A percentile compares a stretch with the other conserved stretches of the same genome.
These are phyloP conservation scores for Cytospora piceae DNA, from an alignment of 2,329 filamentous ascomycete genomes.

Conservation along the genomic window DNA sequence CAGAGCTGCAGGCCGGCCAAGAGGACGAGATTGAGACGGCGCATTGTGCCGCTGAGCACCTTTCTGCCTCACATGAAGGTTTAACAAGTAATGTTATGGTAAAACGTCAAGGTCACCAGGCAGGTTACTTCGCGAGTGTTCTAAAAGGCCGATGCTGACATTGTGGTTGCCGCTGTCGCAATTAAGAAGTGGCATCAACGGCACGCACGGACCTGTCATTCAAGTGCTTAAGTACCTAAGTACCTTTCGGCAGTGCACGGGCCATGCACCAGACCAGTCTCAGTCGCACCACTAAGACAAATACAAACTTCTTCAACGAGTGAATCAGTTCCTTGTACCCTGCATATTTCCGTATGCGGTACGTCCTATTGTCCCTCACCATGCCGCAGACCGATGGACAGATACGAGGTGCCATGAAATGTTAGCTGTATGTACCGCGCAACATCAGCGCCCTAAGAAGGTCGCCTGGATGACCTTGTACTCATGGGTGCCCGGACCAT, in stretches of 20 bases:
- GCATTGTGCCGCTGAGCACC: slow-evolving; percentile 50
- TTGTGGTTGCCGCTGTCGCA: slow-evolving; percentile 9
- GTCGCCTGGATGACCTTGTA: too few relatives aligned
- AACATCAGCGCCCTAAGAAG: too few relatives aligned
- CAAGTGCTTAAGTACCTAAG: neutral
- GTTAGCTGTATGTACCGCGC: too few relatives aligned
- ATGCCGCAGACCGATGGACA: too few relatives aligned
- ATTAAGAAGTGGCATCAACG: slow-evolving; percentile 34
- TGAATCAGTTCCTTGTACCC: too few relatives aligned
- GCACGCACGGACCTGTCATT: slow-evolving; percentile 11
- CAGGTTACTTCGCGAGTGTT: slow-evolving; percentile 27
- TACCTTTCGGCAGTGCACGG: neutral
- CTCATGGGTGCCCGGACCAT: too few relatives aligned
- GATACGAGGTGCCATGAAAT: too few relatives aligned
- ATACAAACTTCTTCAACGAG: too few relatives aligned
- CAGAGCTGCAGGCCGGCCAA: slow-evolving; percentile 51
- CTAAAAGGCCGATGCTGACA: slow-evolving; percentile 21
- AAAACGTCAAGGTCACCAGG: slow-evolving; percentile 34
- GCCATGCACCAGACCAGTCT: neutral
- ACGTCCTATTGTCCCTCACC: too few relatives aligned
- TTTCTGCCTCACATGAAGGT: slow-evolving; percentile 41
- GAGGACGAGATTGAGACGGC: slow-evolving; percentile 51
- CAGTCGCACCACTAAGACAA: neutral
- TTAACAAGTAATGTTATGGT: slow-evolving; percentile 7
- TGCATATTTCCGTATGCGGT: too few relatives aligned